phyloP scores from a whole-genome alignment of 2,329 filamentous ascomycete species.

The Xylariaceae sp. region DNA sequence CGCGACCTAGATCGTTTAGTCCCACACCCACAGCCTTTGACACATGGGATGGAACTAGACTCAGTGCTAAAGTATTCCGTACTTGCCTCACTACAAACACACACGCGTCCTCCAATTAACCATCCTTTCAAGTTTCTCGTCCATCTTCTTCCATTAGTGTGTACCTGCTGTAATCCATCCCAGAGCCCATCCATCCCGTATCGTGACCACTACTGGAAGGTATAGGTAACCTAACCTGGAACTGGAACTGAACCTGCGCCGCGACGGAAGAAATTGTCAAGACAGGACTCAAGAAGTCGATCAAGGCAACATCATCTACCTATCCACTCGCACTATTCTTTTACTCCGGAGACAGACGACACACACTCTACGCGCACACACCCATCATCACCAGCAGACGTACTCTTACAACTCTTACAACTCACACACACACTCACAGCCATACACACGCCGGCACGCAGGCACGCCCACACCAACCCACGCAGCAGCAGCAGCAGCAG shows the following conservation, averaged over 20 bases:
- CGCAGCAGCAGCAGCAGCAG: too few relatives aligned
- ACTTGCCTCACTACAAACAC: background rate
- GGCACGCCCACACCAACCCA: too few relatives aligned
- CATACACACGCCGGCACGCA: background rate
- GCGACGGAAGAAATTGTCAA: too few relatives aligned
- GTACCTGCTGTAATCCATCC: background rate
- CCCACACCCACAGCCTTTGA: background rate
- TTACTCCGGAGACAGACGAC: too few relatives aligned
- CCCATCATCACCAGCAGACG: too few relatives aligned
- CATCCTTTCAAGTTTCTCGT: background rate
- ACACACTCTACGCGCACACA: too few relatives aligned
- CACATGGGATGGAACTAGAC: background rate
- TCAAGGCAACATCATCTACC: background rate
- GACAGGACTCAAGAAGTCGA: background rate
- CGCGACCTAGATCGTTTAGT: background rate
- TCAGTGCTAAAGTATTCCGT: background rate
- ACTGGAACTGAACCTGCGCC: too few relatives aligned
- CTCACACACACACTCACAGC: too few relatives aligned
- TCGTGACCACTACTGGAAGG: too few relatives aligned
- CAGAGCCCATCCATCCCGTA: too few relatives aligned
- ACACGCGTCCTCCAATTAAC: constrained; percentile 1
- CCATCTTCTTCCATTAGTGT: background rate
- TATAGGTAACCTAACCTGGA: too few relatives aligned
- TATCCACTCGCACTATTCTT: background rate
- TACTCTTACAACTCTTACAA: too few relatives aligned